These are phyloP conservation scores for Lentinula detonsa DNA, from an alignment of 768 basidiomycete genomes.

Conservation along the genomic window DNA sequence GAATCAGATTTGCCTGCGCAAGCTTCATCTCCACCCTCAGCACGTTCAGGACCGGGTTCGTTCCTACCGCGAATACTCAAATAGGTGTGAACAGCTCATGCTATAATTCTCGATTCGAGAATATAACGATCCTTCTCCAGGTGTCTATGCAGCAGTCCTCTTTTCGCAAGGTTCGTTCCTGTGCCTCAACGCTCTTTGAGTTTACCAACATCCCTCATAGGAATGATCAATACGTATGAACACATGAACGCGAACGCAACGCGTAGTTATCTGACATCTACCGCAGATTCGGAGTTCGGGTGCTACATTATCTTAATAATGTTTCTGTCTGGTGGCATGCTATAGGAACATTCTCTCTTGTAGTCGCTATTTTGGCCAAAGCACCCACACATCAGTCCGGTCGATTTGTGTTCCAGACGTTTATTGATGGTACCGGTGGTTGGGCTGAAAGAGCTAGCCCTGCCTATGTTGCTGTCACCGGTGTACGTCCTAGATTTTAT, in stretches of 20 bases:
- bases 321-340: constrained; percentile 74
- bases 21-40: constrained; percentile 61
- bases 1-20: constrained; percentile 53
- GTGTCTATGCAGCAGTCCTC: constrained; percentile 63
- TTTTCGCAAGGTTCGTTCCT: constrained; percentile 46
- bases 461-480: constrained; percentile 66
- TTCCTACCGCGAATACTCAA: constrained; percentile 49
- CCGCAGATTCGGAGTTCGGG: constrained; percentile 49
- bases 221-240: constrained; percentile 53
- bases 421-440: constrained; percentile 70
- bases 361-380: constrained; percentile 63
- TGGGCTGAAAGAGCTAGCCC: constrained; percentile 66
- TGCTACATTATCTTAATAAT: constrained; percentile 65
- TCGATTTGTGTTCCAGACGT: constrained; percentile 63
- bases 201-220: constrained; percentile 15
- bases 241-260: background rate
- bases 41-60: constrained; percentile 55
- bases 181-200: background rate
- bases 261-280: background rate
- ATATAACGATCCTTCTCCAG: constrained; percentile 12
- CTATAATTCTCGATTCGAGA: background rate
- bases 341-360: constrained; percentile 58
- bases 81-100: constrained; percentile 38
- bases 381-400: constrained; percentile 67
- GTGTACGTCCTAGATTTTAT: constrained; percentile 25